These are phyloP conservation scores for Sechiopsis laciniata DNA, from an alignment of 306 rosid species.

Conservation along the genomic window DNA sequence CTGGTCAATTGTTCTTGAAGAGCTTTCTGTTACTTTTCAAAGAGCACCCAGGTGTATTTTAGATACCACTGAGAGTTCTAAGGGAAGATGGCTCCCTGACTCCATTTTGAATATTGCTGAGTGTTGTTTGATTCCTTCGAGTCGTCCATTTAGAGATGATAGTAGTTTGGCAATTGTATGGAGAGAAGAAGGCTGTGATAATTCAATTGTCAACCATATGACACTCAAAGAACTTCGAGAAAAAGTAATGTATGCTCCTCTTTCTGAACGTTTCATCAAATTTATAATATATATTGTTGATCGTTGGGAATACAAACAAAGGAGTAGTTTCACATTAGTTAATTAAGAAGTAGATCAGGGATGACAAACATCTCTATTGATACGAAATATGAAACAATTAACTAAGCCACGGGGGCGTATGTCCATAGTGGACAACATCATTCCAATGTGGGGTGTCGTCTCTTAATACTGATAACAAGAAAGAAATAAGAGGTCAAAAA, in stretches of 20 bases:
- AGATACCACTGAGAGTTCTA: constrained; percentile 48
- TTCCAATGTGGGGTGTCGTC: too few relatives aligned
- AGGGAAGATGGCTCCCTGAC: constrained; percentile 68
- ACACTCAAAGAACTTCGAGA: constrained; percentile 64
- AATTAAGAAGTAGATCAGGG: too few relatives aligned
- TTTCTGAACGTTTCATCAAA: not conserved
- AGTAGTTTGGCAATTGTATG: constrained; percentile 58
- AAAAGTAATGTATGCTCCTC: constrained; percentile 60
- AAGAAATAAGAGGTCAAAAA: not conserved
- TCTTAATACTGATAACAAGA: too few relatives aligned
- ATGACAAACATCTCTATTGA: too few relatives aligned
- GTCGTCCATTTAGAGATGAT: constrained; percentile 49
- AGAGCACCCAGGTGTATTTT: constrained; percentile 50
- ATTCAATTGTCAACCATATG: constrained; percentile 40
- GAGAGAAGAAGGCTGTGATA: constrained; percentile 68
- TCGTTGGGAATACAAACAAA: too few relatives aligned
- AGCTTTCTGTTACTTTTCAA: constrained; percentile 52
- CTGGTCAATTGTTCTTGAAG: constrained; percentile 69
- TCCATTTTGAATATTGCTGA: constrained; percentile 69
- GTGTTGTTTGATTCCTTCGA: constrained; percentile 56
- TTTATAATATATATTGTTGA: not conserved
- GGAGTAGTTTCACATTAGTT: too few relatives aligned
- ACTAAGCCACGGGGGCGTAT: too few relatives aligned
- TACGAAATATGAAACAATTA: too few relatives aligned
- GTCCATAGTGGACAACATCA: too few relatives aligned